These are phyloP conservation scores for Mycena leptocephala DNA, from an alignment of 768 basidiomycete genomes.

Conservation along the genomic window DNA sequence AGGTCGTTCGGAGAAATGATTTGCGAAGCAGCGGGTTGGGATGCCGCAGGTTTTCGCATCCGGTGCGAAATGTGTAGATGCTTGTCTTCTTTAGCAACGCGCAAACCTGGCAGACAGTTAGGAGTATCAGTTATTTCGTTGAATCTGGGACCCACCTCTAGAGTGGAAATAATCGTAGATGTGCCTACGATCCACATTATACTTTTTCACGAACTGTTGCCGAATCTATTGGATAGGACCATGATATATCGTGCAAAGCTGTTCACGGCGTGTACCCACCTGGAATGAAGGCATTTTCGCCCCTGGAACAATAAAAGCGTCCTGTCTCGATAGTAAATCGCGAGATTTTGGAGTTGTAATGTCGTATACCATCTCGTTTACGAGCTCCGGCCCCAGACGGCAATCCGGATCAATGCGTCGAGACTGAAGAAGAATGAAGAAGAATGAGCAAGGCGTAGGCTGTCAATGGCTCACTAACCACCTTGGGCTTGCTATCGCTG, in stretches of 20 bases:
- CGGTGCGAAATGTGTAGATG: slow-evolving; percentile 68
- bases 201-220: slow-evolving; percentile 29
- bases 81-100: slow-evolving; percentile 78
- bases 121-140: not conserved
- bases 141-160: slow-evolving; percentile 49
- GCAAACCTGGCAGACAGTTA: slow-evolving; percentile 56
- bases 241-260: too few species aligned
- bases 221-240: slow-evolving; percentile 26
- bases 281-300: slow-evolving; percentile 85
- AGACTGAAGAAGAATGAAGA: slow-evolving; percentile 5
- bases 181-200: slow-evolving; percentile 33
- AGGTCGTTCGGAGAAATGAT: not conserved
- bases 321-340: slow-evolving; percentile 64
- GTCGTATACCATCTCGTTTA: slow-evolving; percentile 37
- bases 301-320: slow-evolving; percentile 77
- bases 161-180: slow-evolving; percentile 69
- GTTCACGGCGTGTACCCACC: not conserved
- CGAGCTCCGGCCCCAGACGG: slow-evolving; percentile 34
- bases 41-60: too few species aligned
- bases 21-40: slow-evolving; percentile 1
- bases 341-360: not conserved
- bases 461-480: not conserved
- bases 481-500: slow-evolving; percentile 17
- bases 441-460: not conserved
- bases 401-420: slow-evolving; percentile 33